phyloP scores from a whole-genome alignment of 768 basidiomycete genomes.

The Mycena filopes region DNA sequence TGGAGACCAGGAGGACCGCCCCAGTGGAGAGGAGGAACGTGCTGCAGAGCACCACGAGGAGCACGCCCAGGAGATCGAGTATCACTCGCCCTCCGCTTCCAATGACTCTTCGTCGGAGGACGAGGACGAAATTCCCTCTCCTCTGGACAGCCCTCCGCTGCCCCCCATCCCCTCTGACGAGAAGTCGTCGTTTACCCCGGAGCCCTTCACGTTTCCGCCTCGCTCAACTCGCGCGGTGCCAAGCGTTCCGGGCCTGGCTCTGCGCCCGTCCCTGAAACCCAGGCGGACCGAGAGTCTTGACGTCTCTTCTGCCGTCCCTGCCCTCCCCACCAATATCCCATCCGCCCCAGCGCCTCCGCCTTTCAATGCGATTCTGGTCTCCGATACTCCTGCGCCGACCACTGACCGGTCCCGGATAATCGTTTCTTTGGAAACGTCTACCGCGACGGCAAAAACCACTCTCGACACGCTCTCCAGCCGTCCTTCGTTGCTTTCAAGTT shows the following conservation, averaged over 20 bases:
- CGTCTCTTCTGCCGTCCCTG: conserved; percentile 58
- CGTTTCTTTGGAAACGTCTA: conserved; percentile 80
- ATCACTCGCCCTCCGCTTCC: conserved; percentile 24
- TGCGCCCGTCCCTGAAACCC: conserved; percentile 53
- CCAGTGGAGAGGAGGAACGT: conserved; percentile 6
- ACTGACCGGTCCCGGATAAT: conserved; percentile 71
- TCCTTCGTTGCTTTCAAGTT: conserved; percentile 72
- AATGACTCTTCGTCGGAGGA: conserved; percentile 26
- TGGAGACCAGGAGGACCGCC: conserved; percentile 20
- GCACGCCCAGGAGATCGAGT: conserved; percentile 10
- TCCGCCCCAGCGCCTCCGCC: conserved; percentile 59
- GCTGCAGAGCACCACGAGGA: conserved; percentile 5
- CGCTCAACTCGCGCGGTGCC: conserved; percentile 48
- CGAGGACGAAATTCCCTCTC: conserved; percentile 41
- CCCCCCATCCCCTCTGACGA: conserved; percentile 58
- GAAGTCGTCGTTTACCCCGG: conserved; percentile 30
- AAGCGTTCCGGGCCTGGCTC: conserved; percentile 39
- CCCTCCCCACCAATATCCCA: conserved; percentile 58
- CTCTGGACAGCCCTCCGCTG: conserved; percentile 61
- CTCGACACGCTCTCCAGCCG: conserved; percentile 74
- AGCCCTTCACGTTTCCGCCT: conserved; percentile 40
- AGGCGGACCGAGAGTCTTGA: conserved; percentile 48
- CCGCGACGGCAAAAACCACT: conserved; percentile 71
- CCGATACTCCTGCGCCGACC: conserved; percentile 57
- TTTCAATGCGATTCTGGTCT: conserved; percentile 76